Evolutionary conservation across 1,284 basidiomycete genomes (phyloP).

Genomic region (Boletus smithii): DNA sequence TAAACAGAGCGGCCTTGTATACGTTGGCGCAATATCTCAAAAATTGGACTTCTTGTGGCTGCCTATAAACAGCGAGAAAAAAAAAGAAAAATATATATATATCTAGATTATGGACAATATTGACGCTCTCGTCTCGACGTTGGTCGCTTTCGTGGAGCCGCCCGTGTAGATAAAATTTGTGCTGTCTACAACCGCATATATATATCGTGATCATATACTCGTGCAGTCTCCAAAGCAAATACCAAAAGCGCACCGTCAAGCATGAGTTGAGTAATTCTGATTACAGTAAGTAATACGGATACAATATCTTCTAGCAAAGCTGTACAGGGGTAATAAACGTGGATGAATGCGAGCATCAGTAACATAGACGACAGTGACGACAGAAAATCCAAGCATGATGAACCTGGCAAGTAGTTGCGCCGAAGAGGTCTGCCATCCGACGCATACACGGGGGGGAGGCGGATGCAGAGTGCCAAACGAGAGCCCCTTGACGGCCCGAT

Average conservation of each 20-base stretch:
- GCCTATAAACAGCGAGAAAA: background rate
- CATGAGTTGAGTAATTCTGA: background rate
- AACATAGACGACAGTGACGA: background rate
- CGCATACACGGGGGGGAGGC: background rate
- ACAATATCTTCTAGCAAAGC: slow-evolving; percentile 12
- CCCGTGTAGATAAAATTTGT: background rate
- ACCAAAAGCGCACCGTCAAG: too few relatives aligned
- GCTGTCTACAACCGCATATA: background rate
- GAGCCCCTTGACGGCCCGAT: background rate
- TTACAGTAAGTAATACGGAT: slow-evolving; percentile 12
- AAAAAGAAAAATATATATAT: background rate
- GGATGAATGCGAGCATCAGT: slow-evolving; percentile 4
- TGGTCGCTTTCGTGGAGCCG: background rate
- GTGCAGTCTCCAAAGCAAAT: too few relatives aligned
- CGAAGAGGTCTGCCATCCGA: too few relatives aligned
- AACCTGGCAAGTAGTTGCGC: too few relatives aligned
- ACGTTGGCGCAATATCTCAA: background rate
- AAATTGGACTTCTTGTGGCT: slow-evolving; percentile 4
- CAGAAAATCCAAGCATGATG: background rate
- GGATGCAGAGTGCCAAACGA: too few relatives aligned
- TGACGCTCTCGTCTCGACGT: background rate
- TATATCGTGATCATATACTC: too few relatives aligned
- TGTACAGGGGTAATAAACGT: background rate
- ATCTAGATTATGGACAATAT: background rate
- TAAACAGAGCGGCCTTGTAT: background rate